phyloP scores from a whole-genome alignment of 257 asterid species.

The Pogostemon cablin region DNA sequence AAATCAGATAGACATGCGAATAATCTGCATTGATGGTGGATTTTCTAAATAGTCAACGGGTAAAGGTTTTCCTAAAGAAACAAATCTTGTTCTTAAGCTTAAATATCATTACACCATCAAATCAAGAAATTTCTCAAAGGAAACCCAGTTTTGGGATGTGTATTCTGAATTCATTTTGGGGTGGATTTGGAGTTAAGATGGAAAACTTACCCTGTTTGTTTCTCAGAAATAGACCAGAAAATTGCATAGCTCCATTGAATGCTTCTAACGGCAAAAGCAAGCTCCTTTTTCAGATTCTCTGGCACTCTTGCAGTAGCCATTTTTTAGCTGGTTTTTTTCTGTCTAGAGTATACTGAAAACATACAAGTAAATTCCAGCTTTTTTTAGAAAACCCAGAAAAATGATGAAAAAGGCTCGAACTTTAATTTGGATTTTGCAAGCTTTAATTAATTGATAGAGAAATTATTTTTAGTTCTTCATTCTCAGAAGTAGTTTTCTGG shows the following conservation, averaged over 20 bases:
- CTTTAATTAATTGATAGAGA: not conserved
- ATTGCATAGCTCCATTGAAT: slow-evolving; percentile 89
- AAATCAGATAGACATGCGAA: slow-evolving; percentile 28
- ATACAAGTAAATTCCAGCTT: not conserved
- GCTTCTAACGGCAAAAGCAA: slow-evolving; percentile 74
- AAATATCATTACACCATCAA: not conserved
- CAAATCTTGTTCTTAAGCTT: not conserved
- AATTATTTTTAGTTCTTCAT: not conserved
- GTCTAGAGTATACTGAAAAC: slow-evolving; percentile 12
- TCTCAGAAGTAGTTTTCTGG: not conserved
- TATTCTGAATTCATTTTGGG: not conserved
- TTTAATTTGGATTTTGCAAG: not conserved
- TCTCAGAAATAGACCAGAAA: slow-evolving; percentile 75
- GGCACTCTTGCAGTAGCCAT: slow-evolving; percentile 52
- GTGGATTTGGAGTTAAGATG: slow-evolving; percentile 10
- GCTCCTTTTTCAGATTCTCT: slow-evolving; percentile 60
- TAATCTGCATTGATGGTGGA: slow-evolving; percentile 22
- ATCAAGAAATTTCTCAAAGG: not conserved
- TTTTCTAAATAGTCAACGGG: slow-evolving; percentile 8
- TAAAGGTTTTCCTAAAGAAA: slow-evolving; percentile 4
- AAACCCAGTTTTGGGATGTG: not conserved
- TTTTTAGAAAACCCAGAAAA: not conserved
- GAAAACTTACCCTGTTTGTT: slow-evolving; percentile 59
- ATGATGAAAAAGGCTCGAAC: slow-evolving; percentile 17
- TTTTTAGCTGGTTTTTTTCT: slow-evolving; percentile 23